Evolutionary conservation across 371 early-diverging fungal genomes (phyloP), one percentile per base, ranked within the genome.

Genomic region (Saksenaea oblongispora): DNA sequence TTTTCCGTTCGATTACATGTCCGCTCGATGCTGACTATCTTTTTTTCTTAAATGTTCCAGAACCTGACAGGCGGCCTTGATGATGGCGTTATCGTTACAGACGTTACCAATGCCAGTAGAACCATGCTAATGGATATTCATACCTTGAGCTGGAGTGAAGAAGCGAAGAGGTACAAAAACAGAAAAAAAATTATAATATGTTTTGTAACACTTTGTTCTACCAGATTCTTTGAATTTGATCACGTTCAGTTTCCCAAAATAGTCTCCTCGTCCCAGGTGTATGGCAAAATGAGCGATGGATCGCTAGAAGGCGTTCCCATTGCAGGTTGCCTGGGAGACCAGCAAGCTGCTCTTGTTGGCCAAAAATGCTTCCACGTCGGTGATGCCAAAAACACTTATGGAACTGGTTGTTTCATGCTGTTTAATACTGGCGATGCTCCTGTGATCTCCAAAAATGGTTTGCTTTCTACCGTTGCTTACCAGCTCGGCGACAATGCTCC

Each of bases 361-460:
- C 98, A 97, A 71, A 86, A 89, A 61, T 97, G 98, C 76, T 93
- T 95, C 70, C 56, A 55, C 4, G 59, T 57, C 1, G 80, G 80
- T 4, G 80, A 79, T 13, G 93, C 93, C 61, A 98, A 98, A 82
- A 96, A 95, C 83, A 98, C 98, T 8, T 84, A 95, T 79, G 98
- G 98, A 34, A 97, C 97, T 5, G 98, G 98, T 10, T 95, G 96
- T 73, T 97, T 97, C 76, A 91, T 97, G 94, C 76, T 98, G 37
- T 94, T 92, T 80, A 97, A 98, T 83, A 93, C 94, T 3, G 98
- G 98, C 15, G 51, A 72, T 2, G 67, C 82, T 24, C 89, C 91
- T 26, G 91, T 95, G 18, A 69, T 87, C 42, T 95, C 96, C 35
- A 82, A 80, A 54, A 79, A 93, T 67, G 98, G 98, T 0, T 82